These are phyloP conservation scores for Auricularia sp. DNA, from an alignment of 768 basidiomycete species.

Conservation along the genomic window DNA sequence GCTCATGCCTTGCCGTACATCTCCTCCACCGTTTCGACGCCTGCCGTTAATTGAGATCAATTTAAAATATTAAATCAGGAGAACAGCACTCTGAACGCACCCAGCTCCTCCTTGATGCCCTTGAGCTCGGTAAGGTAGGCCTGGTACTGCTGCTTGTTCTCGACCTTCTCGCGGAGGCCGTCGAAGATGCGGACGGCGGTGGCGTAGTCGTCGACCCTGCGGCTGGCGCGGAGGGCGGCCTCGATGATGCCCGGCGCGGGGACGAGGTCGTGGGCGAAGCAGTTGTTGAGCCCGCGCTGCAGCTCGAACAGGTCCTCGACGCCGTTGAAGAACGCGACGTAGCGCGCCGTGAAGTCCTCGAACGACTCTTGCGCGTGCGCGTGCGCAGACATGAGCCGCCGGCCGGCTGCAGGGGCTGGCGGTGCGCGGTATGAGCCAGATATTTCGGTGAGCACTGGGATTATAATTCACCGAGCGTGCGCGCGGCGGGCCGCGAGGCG, in stretches of 20 bases:
- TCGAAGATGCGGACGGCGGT: slow-evolving; percentile 95
- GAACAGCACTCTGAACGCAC: slow-evolving; percentile 31
- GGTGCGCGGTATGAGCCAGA: background rate
- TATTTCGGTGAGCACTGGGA: too few relatives aligned
- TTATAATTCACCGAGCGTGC: too few relatives aligned
- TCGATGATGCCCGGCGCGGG: slow-evolving; percentile 77
- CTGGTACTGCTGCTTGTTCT: slow-evolving; percentile 92
- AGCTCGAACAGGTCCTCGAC: slow-evolving; percentile 97
- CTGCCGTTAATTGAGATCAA: background rate
- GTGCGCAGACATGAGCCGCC: slow-evolving; percentile 22
- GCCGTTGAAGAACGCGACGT: slow-evolving; percentile 85
- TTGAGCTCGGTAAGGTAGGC: slow-evolving; percentile 88
- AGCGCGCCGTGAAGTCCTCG: slow-evolving; percentile 89
- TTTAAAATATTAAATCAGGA: background rate
- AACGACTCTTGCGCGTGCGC: slow-evolving; percentile 84
- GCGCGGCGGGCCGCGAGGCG: too few relatives aligned
- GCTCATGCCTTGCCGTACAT: slow-evolving; percentile 2
- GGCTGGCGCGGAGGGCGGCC: slow-evolving; percentile 76
- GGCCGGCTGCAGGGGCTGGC: background rate
- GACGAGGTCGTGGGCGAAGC: slow-evolving; percentile 96
- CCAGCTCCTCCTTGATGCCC: slow-evolving; percentile 81
- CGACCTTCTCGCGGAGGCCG: slow-evolving; percentile 94
- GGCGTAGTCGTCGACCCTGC: slow-evolving; percentile 93
- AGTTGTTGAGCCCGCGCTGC: slow-evolving; percentile 98
- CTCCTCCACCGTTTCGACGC: slow-evolving; percentile 7